phyloP scores from a whole-genome alignment of 1,284 basidiomycete genomes.

The Sparassis latifolia region DNA sequence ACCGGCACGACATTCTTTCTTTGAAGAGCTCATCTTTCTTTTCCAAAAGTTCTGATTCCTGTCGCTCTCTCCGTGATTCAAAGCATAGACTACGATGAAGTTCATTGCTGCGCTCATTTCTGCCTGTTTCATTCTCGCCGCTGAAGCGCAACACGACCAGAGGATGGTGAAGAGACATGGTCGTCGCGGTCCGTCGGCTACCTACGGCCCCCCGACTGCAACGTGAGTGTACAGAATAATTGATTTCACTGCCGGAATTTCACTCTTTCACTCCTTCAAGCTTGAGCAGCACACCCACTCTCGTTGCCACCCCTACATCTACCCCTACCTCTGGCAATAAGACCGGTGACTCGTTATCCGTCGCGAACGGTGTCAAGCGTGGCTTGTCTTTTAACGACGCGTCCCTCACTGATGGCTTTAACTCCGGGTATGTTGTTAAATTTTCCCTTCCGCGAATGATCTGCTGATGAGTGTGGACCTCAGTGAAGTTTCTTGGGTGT shows the following conservation, averaged over 20 bases:
- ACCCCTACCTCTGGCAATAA: not conserved
- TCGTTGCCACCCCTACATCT: not conserved
- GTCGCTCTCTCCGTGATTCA: no score
- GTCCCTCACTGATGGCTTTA: conserved; percentile 17
- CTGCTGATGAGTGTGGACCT: no score
- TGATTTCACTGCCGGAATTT: not conserved
- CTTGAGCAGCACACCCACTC: not conserved
- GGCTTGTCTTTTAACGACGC: conserved; percentile 26
- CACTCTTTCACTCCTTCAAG: not conserved
- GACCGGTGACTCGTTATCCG: not conserved
- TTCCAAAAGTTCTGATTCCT: no score
- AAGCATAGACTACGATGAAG: no score
- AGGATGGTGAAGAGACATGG: no score
- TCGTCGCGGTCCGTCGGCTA: conserved; percentile 17
- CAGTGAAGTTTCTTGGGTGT: conserved; percentile 21
- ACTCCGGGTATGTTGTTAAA: conserved; percentile 13
- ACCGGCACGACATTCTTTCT: no score
- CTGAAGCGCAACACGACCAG: no score
- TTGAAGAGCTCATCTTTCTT: no score
- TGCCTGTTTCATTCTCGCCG: no score
- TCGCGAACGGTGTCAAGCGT: conserved; percentile 16
- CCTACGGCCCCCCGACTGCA: conserved; percentile 3
- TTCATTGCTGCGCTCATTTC: no score
- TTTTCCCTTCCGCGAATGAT: no score
- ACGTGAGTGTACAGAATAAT: conserved; percentile 1